Percentiles rank a stretch among this genome's conserved stretches.
phyloP scores from a whole-genome alignment of 257 asterid species.

The Lavandula angustifolia region DNA sequence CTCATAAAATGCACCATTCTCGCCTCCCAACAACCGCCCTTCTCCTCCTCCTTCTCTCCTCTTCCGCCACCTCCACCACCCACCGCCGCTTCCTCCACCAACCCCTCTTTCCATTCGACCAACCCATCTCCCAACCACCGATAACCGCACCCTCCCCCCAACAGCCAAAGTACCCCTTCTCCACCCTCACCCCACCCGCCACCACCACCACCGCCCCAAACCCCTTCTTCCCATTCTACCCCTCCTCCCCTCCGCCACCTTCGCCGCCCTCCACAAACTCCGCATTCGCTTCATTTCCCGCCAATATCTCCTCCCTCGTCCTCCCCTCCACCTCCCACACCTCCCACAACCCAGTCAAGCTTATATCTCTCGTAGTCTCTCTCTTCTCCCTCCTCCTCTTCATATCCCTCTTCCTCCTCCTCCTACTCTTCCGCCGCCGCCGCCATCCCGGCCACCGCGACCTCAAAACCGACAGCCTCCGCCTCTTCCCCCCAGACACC shows the following conservation, averaged over 20 bases:
- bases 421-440: constrained; percentile 42
- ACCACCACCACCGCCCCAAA: constrained; percentile 29
- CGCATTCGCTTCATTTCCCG: constrained; percentile 61
- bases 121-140: constrained; percentile 48
- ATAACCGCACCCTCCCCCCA: constrained; percentile 45
- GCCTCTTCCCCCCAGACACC: constrained; percentile 66
- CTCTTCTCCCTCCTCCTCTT: constrained; percentile 47
- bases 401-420: constrained; percentile 44
- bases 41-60: constrained; percentile 23
- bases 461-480: constrained; percentile 58
- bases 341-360: constrained; percentile 54
- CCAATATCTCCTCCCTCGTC: constrained; percentile 85
- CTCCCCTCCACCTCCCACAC: constrained; percentile 68
- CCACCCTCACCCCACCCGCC: constrained; percentile 47
- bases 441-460: constrained; percentile 31
- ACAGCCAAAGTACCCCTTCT: constrained; percentile 63
- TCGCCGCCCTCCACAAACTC: constrained; percentile 36
- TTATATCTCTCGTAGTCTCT: constrained; percentile 53
- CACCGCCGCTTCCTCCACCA: constrained; percentile 75
- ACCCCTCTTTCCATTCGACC: constrained; percentile 50
- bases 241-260: constrained; percentile 55
- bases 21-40: not conserved
- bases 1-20: constrained; percentile 26
- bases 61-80: constrained; percentile 33
- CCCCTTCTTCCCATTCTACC: constrained; percentile 63